Base-by-base conservation (phyloP, 495 filamentous ascomycete genomes). In the Hypoxylon subgilvum region DNA sequence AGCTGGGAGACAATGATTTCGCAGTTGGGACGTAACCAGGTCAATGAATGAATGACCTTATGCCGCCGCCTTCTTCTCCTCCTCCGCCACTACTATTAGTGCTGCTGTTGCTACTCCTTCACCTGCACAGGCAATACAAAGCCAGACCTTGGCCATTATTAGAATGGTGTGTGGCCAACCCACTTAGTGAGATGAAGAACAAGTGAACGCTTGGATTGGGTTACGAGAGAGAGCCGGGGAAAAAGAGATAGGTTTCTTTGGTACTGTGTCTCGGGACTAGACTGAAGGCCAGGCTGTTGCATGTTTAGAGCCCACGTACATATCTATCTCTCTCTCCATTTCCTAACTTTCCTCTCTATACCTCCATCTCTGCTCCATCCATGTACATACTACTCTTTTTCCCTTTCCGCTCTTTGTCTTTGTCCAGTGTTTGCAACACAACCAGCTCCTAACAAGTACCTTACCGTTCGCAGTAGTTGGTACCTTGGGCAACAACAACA, bases 191-290 rank as follows among this genome's bases (percentile, higher is more conserved):
- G 9, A 25, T 41, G 46, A 45, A 22, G 19, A 10, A 16, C 25
- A 53, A 44, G 42, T 31, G 31, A 43, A 14, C 17, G 12, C 13
- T 38, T 38, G n/a, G 34, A 40, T 38, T 45, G 25, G 27, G 44
- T 52, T 28, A 25, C 45, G 28, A 52, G 39, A 56, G 55, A 17
- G 10, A 25, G 13, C 6, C 3, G 34, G 17, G 23, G 25, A 13
- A 55, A 34, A 36, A 40, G 41, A n/a, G 42, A 52, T 42, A 41
- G 21, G 50, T 56, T 59, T 43, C 56, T 57, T 65, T 51, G 41
- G 61, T 44, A 40, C 46, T 34, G 32, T 75, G 74, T 76, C 71
- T 76, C 74, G 74, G 74, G 74, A 77, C 63, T 74, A 68, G 57
- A 67, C 72, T 65, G 58, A 58, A 49, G 57, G 60, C 65, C 57